Percentiles rank a stretch among this genome's conserved stretches.
Conservation (phyloP, 1,284 basidiomycete genomes). For the Trichosporon sp. region DNA sequence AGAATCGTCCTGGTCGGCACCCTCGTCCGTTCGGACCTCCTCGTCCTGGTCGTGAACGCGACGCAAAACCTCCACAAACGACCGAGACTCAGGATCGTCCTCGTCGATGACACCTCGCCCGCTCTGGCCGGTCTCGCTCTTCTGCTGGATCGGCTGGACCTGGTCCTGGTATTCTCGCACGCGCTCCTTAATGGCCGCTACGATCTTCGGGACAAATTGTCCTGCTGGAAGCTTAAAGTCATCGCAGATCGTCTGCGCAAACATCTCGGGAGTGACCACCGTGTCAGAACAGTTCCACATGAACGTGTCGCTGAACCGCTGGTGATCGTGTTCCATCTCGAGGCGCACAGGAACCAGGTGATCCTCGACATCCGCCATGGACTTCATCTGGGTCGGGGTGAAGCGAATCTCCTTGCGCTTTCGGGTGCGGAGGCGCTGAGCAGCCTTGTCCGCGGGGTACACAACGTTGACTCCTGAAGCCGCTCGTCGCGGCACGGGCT, state of each 20-base stretch:
- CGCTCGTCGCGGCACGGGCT: conserved; percentile 14
- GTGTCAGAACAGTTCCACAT: conserved; percentile 96
- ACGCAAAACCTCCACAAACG: conserved; percentile 32
- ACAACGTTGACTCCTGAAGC: conserved; percentile 59
- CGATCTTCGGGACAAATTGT: conserved; percentile 69
- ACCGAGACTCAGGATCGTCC: conserved; percentile 23
- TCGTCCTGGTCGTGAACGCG: conserved; percentile 24
- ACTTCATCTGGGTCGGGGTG: conserved; percentile 43
- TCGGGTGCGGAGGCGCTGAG: conserved; percentile 50
- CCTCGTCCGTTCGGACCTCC: conserved; percentile 35
- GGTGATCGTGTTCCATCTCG: conserved; percentile 85
- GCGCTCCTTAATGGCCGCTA: conserved; percentile 83
- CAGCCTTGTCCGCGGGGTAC: conserved; percentile 56
- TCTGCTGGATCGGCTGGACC: conserved; percentile 30
- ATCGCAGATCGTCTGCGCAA: conserved; percentile 85
- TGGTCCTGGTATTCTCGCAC: conserved; percentile 56
- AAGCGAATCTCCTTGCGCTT: conserved; percentile 58
- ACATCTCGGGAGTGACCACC: conserved; percentile 79
- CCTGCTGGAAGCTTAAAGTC: conserved; percentile 72
- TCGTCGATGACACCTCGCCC: conserved; percentile 33
- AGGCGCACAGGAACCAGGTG: conserved; percentile 84
- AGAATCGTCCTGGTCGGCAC: conserved; percentile 24
- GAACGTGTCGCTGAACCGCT: conserved; percentile 91
- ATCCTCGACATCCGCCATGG: conserved; percentile 47
- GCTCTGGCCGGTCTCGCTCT: background rate